Evolutionary conservation across 2,329 filamentous ascomycete species (phyloP), one percentile per base, ranked within the genome.

Genomic region (Fragosphaeria purpurea): DNA sequence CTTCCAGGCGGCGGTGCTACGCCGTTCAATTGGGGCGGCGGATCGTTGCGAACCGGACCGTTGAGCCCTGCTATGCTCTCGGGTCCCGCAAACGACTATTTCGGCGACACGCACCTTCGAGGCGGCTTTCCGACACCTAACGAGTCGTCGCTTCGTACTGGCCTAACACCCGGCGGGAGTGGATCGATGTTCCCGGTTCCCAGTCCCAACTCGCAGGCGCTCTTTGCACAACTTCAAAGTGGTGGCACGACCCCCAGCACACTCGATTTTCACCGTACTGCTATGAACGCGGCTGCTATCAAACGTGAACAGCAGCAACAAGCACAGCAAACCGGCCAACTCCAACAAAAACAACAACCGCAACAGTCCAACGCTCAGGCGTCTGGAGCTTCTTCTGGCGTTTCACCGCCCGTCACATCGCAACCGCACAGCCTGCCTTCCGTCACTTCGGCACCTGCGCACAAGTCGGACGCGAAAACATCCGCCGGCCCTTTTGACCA

Each of bases 41-140:
- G 89, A 60, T 95, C 89, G 44, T 73, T 98, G 61, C 84, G 93
- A 57, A 90, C 89, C 54, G 93, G 93, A 59, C 93, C 93, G 41
- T 70, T 98, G 58, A 97, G 93, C 68, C 93, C 93, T 71, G 93
- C 91, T 56, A 97, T 98, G 90, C 82, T 98, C 50, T 88, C 89
- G 44, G 93, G 89, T 31, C 93, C 85, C 39, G 70, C 78, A 39
- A 85, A 79, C 65, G 89, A 96, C 64, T 97, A 96, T 70, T 95
- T 96, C 64, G 79, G 80, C 58, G 88, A 95, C 61, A 83, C 83
- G 13, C 80, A 84, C 53, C 74, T 95, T 56, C 81, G 86, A 57
- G 83, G 88, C 59, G 86, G 87, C 49, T 95, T 95, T 63, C 88
- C 89, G 5, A 97, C 93, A 4, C 91, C 91, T 1, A 96, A 96